These are phyloP conservation scores for Fusarium verticillioides DNA, from an alignment of 2,329 filamentous ascomycete species.

Conservation along the genomic window DNA sequence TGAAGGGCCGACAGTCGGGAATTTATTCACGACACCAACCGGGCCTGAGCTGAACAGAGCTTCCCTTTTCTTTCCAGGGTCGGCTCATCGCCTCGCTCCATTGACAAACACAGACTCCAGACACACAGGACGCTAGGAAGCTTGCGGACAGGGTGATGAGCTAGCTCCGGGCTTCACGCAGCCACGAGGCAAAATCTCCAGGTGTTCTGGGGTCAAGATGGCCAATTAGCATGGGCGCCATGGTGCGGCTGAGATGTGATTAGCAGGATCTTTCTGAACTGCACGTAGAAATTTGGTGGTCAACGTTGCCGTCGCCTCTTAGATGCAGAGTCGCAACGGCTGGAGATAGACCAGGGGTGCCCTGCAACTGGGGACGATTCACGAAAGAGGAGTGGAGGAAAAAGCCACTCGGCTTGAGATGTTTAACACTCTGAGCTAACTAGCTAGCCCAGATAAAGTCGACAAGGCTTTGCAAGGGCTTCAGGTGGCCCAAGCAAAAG, in stretches of 20 bases:
- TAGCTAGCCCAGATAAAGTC: conserved; percentile 11
- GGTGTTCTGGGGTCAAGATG: background rate
- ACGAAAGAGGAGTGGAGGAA: conserved; percentile 20
- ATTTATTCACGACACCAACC: conserved; percentile 30
- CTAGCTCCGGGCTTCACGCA: conserved; percentile 23
- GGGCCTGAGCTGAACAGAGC: conserved; percentile 19
- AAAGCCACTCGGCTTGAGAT: conserved; percentile 12
- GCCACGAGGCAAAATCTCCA: conserved; percentile 38
- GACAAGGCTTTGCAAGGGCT: conserved; percentile 26
- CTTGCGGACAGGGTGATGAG: conserved; percentile 28
- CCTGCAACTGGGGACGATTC: conserved; percentile 9
- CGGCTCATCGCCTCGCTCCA: conserved; percentile 28
- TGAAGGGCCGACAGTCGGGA: conserved; percentile 14
- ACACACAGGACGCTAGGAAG: conserved; percentile 32
- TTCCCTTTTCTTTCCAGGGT: conserved; percentile 14
- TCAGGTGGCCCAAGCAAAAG: conserved; percentile 21
- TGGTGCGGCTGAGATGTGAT: conserved; percentile 42
- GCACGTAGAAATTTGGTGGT: conserved; percentile 18
- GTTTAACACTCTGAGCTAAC: conserved; percentile 1
- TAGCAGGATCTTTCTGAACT: conserved; percentile 17
- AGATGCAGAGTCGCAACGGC: conserved; percentile 15
- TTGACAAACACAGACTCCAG: conserved; percentile 14
- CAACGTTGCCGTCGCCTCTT: conserved; percentile 17
- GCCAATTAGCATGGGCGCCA: conserved; percentile 30
- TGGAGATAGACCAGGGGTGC: conserved; percentile 15